Base-by-base conservation (phyloP, 352 stramenopile genomes). In the Phytopythium vexans region DNA sequence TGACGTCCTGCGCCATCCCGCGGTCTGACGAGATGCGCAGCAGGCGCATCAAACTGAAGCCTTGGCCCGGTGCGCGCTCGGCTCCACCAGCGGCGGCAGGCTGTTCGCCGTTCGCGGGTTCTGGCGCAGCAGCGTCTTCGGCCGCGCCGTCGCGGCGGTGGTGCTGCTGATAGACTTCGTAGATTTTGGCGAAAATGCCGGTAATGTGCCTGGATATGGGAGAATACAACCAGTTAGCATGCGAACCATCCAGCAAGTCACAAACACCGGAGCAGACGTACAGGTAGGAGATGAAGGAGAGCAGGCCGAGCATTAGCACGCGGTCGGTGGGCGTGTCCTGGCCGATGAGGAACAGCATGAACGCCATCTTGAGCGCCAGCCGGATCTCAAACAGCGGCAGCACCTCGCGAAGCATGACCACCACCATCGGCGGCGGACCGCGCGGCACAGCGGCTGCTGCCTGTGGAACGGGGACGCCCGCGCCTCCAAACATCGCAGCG, bases 331-430 rank as follows among this genome's bases (percentile, higher is more conserved):
- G 85, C 8, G 81, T 89, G 54, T 94, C 85, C 52, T 94, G 82
- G 32, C 85, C 82, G 52, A 94, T 90, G 54, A 94, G 89, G 58
- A 92, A 92, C 34, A 94, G 70, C 85, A 94, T 94, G 55, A 94
- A 91, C 15, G 68, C 66, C 85, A 94, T 94, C 59, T 94, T 94
- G 45, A 94, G 62, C 16, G 81, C 80, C 41, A 94, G 64, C 6
- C 81, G 81, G 14, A 88, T 63, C 57, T 94, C 85, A 37, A 92
- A 57, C n/a, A 92, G 64, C 39, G 63, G 65, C 9, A 79, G 45
- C 8, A 89, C 68, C 47, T 91, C 78, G 14, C 71, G 78, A 3
- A 72, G 54, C 47, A 88, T 74, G 38, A 83, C 64, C 8, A 74
- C 66, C 6, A 86, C 56, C 58, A 63, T 66, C 49, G 41, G 56